Base-by-base conservation (phyloP, 495 filamentous ascomycete species). In the Neurospora sp. region DNA sequence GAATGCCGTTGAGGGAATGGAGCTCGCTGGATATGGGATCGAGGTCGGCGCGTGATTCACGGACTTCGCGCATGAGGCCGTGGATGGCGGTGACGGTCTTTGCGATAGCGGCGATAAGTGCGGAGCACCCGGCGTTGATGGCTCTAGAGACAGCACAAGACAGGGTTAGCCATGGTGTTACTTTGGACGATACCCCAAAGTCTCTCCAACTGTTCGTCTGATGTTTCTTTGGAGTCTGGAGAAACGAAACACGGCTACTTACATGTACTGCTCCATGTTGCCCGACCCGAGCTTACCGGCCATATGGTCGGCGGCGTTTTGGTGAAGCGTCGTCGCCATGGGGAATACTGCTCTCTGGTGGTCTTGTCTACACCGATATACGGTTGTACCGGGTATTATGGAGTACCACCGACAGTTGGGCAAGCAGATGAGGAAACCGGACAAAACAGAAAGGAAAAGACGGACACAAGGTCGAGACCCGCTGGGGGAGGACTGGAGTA, bases 11-110 rank as follows among this genome's bases (percentile, higher is more conserved):
- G 69, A 87, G 79, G 10, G 85, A 86, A 73, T 83, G 80, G n/a
- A 88, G 77, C 71, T 87, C 84, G 73, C 81, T 80, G 31, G 84
- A 84, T 20, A 87, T 79, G 71, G 75, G 77, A 69, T 86, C 83
- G 14, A 86, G 74, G 16, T 87, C 85, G 62, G 80, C 75, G 20
- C 85, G 78, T 4, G 83, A 83, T 72, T 84, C 84, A 38, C 85
- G 85, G 0, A 87, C 81, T 18, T 85, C 82, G 6, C 83, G 82
- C 9, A 86, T 82, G 74, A 86, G 83, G 62, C 66, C 48, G 75
- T 77, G 75, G 20, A 84, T 74, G 54, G 77, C 70, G 12, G 70
- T 69, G 72, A 74, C 73, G 31, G 81, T 79, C 23, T 78, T 79
- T 40, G 78, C 71, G 42, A 84, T 82, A 69, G 80, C 77, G 71